A percentile compares a stretch with the other conserved stretches of the same genome.
Evolutionary conservation across 2,329 filamentous ascomycete species (phyloP).

Genomic region (Lachnellula arida): DNA sequence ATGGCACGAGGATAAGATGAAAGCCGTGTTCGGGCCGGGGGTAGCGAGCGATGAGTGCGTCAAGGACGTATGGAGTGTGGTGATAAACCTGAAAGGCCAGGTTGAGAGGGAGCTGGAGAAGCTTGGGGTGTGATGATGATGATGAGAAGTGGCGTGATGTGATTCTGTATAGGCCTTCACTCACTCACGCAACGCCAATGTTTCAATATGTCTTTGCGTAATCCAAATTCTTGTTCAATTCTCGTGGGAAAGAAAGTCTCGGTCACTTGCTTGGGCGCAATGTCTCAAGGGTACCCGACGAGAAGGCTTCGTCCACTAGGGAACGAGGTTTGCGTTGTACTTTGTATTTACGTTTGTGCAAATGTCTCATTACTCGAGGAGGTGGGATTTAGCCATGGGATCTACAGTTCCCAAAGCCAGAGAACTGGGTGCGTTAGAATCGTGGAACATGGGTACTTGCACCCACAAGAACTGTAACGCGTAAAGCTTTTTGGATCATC

Average conservation of each 20-base stretch:
- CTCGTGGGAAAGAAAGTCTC: too few relatives aligned
- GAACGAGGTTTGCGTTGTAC: too few relatives aligned
- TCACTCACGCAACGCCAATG: too few relatives aligned
- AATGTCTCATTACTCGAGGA: neutral
- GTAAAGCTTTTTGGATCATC: neutral
- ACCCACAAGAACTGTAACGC: neutral
- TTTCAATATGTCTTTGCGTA: neutral
- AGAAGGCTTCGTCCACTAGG: neutral
- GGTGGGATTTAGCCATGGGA: neutral
- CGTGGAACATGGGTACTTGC: neutral
- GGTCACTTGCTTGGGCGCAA: neutral
- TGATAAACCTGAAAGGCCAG: slow-evolving; percentile 7
- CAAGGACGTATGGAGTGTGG: slow-evolving; percentile 12
- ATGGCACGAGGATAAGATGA: slow-evolving; percentile 15
- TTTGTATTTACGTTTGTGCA: neutral
- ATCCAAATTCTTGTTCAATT: too few relatives aligned
- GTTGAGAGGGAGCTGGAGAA: slow-evolving; percentile 7
- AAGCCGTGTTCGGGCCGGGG: slow-evolving; percentile 1
- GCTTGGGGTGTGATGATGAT: neutral
- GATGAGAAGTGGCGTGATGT: neutral
- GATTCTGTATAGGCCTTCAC: too few relatives aligned
- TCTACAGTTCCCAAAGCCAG: neutral
- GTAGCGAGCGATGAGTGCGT: slow-evolving; percentile 4
- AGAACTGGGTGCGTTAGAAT: neutral
- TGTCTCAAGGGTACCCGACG: neutral